These are phyloP conservation scores for Eucalyptus marginata DNA, from an alignment of 345 rosid species.

Conservation along the genomic window DNA sequence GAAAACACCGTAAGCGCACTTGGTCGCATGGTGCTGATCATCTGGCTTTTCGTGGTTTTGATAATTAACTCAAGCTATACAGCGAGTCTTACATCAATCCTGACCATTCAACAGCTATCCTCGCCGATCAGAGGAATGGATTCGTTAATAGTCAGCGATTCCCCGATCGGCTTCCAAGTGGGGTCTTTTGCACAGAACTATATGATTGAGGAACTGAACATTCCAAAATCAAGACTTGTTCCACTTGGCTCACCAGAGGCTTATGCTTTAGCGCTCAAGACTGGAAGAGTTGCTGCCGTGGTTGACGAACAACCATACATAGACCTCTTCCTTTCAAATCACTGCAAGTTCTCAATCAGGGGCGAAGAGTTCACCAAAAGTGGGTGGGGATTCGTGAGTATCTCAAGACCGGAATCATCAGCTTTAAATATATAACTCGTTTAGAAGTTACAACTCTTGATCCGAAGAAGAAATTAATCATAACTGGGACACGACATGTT, in stretches of 20 bases:
- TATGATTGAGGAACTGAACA: conserved; percentile 57
- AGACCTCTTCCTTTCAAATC: conserved; percentile 62
- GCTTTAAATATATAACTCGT: background rate
- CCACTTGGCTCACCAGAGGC: conserved; percentile 78
- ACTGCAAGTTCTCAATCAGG: conserved; percentile 62
- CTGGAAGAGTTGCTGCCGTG: conserved; percentile 72
- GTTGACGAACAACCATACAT: conserved; percentile 73
- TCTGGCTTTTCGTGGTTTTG: conserved; percentile 88
- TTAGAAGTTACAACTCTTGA: background rate
- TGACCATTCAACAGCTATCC: conserved; percentile 77
- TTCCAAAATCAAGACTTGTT: conserved; percentile 65
- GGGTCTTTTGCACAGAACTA: conserved; percentile 82
- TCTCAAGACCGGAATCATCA: background rate
- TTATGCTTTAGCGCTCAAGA: conserved; percentile 52
- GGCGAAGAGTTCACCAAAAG: conserved; percentile 79
- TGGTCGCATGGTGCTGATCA: conserved; percentile 63
- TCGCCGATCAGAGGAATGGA: conserved; percentile 87
- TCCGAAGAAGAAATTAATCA: background rate
- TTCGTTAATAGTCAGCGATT: conserved; percentile 40
- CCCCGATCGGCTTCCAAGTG: conserved; percentile 55
- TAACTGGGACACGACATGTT: background rate
- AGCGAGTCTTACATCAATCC: conserved; percentile 92
- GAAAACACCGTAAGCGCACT: conserved; percentile 79
- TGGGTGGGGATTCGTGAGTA: conserved; percentile 96
- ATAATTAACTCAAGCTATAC: conserved; percentile 90